Conservation (phyloP, 2,329 filamentous ascomycete species). For the Pseudomassariella vexata region DNA sequence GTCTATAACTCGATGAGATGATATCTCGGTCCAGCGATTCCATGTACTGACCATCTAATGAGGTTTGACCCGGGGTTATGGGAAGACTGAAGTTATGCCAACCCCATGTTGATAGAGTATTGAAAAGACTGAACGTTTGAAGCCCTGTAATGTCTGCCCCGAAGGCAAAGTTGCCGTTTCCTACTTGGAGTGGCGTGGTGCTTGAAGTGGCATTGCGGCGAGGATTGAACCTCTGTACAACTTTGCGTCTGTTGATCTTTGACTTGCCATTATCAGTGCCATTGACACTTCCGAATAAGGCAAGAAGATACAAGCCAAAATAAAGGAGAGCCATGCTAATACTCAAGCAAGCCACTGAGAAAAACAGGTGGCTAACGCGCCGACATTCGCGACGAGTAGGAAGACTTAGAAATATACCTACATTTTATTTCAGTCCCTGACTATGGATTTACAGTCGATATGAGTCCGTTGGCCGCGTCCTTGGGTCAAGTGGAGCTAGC, state of each 20-base stretch:
- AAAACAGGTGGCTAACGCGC: no score
- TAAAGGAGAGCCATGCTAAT: slow-evolving; percentile 8
- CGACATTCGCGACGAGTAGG: no score
- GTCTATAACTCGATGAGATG: slow-evolving; percentile 19
- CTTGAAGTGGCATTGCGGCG: slow-evolving; percentile 39
- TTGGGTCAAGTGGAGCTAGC: no score
- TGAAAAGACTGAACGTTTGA: slow-evolving; percentile 39
- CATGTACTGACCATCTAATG: slow-evolving; percentile 22
- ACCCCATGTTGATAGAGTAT: slow-evolving; percentile 41
- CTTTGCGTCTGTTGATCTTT: slow-evolving; percentile 23
- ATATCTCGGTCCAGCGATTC: not conserved
- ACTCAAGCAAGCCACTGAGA: no score
- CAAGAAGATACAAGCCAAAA: slow-evolving; percentile 5
- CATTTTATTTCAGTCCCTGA: no score
- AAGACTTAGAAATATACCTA: no score
- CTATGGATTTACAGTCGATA: no score
- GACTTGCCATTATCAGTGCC: slow-evolving; percentile 3
- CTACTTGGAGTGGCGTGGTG: slow-evolving; percentile 46
- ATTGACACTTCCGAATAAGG: slow-evolving; percentile 4
- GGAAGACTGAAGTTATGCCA: slow-evolving; percentile 44
- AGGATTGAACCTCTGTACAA: slow-evolving; percentile 38
- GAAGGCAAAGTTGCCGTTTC: slow-evolving; percentile 44
- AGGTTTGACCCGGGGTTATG: slow-evolving; percentile 30
- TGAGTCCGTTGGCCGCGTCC: no score
- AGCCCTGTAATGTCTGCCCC: slow-evolving; percentile 40